Evolutionary conservation across 768 basidiomycete species (phyloP).

Genomic region (Pleurotus sapidus): DNA sequence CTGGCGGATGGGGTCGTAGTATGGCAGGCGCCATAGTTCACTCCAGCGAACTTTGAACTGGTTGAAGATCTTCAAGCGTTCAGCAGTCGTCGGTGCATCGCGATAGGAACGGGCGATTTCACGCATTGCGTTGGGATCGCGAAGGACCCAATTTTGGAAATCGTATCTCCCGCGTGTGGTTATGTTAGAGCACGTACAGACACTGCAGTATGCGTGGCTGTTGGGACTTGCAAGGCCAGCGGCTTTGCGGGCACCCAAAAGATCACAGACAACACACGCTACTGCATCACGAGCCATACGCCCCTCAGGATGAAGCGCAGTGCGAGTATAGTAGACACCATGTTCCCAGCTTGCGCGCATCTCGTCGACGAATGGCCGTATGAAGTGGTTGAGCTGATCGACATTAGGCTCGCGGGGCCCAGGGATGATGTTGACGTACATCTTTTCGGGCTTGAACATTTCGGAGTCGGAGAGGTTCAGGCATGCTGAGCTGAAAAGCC

Average conservation of each 20-base stretch:
- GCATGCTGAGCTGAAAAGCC: conserved; percentile 27
- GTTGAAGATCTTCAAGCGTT: conserved; percentile 15
- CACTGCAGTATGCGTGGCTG: conserved; percentile 16
- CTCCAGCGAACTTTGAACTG: conserved; percentile 23
- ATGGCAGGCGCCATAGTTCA: conserved; percentile 26
- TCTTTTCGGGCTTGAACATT: conserved; percentile 28
- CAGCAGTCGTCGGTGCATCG: conserved; percentile 12
- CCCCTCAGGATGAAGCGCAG: conserved; percentile 8
- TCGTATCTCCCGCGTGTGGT: conserved; percentile 12
- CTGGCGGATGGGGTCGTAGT: conserved; percentile 31
- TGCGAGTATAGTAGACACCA: conserved; percentile 17
- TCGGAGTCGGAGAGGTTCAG: conserved; percentile 29
- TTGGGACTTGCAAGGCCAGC: too few species aligned
- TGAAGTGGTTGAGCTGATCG: conserved; percentile 27
- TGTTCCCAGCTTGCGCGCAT: conserved; percentile 17
- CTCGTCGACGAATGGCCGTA: conserved; percentile 29
- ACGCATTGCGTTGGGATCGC: conserved; percentile 11
- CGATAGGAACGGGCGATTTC: conserved; percentile 17
- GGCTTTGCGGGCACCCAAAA: too few species aligned
- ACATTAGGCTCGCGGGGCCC: conserved; percentile 29
- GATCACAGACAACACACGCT: conserved; percentile 1
- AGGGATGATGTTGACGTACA: conserved; percentile 31
- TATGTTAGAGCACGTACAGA: conserved; percentile 21
- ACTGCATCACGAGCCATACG: conserved; percentile 9
- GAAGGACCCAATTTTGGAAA: conserved; percentile 12